phyloP scores from a whole-genome alignment of 1,284 basidiomycete genomes.

The Cystobasidium pallidum region DNA sequence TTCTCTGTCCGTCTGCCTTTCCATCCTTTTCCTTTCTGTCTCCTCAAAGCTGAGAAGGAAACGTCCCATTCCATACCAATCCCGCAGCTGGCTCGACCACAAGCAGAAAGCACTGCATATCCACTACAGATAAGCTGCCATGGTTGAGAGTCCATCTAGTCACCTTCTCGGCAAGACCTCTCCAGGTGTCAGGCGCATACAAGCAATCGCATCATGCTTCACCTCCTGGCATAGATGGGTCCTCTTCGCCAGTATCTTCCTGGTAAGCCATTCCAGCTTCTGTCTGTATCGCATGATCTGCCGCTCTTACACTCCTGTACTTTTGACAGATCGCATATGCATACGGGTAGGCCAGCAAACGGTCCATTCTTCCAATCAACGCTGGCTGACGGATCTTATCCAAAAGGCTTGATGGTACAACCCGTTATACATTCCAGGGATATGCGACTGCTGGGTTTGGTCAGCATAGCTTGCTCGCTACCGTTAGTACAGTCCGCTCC shows the following conservation, averaged over 20 bases:
- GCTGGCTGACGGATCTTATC: neutral
- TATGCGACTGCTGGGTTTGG: conserved; percentile 48
- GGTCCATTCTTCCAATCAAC: neutral
- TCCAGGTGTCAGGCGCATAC: conserved; percentile 56
- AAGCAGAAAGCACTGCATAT: neutral
- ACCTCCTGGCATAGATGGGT: conserved; percentile 52
- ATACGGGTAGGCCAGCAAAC: conserved; percentile 19
- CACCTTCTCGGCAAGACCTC: conserved; percentile 23
- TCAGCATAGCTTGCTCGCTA: conserved; percentile 53
- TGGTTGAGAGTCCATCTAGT: neutral
- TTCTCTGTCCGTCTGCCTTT: neutral
- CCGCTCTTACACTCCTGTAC: neutral
- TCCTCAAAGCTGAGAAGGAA: too few relatives aligned
- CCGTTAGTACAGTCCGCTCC: conserved; percentile 55
- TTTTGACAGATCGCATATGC: conserved; percentile 29
- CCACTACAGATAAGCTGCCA: neutral
- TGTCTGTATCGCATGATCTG: neutral
- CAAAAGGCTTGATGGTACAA: conserved; percentile 26
- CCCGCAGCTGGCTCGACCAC: neutral
- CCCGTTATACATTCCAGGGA: conserved; percentile 52
- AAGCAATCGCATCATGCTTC: conserved; percentile 55
- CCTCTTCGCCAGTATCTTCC: conserved; percentile 57
- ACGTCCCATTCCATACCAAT: too few relatives aligned
- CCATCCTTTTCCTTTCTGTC: neutral
- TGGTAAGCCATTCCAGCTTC: conserved; percentile 44